Evolutionary conservation across 2,329 filamentous ascomycete genomes (phyloP).

Genomic region (Colletotrichum agaves): DNA sequence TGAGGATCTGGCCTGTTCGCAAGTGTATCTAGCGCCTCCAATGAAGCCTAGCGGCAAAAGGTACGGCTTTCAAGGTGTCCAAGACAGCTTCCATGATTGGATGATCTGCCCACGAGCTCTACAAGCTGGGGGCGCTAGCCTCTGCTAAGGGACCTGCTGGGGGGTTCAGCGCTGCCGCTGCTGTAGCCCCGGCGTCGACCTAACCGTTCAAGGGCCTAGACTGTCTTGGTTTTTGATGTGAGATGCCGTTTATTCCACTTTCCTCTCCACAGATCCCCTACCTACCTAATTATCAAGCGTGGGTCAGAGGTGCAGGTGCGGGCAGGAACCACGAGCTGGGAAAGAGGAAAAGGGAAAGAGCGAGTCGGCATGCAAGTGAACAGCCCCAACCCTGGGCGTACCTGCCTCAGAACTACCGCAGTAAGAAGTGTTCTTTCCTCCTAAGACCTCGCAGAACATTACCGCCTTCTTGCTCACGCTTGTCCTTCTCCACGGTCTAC

Average conservation of each 20-base stretch:
- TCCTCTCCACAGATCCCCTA: constrained; percentile 10
- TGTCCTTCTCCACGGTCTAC: constrained; percentile 10
- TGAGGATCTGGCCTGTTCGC: constrained; percentile 27
- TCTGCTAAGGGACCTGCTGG: constrained; percentile 6
- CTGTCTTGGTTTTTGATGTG: constrained; percentile 2
- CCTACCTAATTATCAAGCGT: not conserved
- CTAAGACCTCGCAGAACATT: constrained; percentile 6
- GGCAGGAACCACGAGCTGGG: not conserved
- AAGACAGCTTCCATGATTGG: constrained; percentile 17
- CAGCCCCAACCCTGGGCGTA: too few relatives aligned
- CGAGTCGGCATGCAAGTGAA: not conserved
- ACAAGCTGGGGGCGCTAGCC: not conserved
- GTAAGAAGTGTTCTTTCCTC: not conserved
- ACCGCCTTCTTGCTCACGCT: not conserved
- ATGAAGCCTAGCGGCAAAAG: not conserved
- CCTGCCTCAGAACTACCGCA: too few relatives aligned
- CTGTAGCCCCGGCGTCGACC: constrained; percentile 29
- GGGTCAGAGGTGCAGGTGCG: constrained; percentile 4
- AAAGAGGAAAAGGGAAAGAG: not conserved
- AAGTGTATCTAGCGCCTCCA: constrained; percentile 1
- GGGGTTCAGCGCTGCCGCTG: constrained; percentile 18
- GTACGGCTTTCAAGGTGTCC: constrained; percentile 23
- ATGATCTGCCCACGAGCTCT: constrained; percentile 1
- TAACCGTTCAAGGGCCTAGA: not conserved
- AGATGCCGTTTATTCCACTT: constrained; percentile 8